phyloP scores from a whole-genome alignment of 2,329 filamentous ascomycete genomes.

The Botrytis squamosa region DNA sequence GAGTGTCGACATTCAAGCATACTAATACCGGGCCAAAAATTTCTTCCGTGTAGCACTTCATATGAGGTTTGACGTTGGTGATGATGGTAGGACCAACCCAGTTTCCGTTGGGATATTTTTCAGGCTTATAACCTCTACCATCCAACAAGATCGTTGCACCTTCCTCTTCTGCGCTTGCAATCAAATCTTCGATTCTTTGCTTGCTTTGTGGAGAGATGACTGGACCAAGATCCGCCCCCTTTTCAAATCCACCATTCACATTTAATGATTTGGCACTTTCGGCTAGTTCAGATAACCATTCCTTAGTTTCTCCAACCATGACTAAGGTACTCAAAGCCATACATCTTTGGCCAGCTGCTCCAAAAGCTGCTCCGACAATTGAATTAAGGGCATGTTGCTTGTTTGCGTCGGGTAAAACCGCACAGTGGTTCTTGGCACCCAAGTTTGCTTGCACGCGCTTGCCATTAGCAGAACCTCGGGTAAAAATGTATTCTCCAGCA shows the following conservation, averaged over 20 bases:
- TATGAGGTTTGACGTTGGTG: constrained; percentile 73
- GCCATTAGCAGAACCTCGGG: constrained; percentile 75
- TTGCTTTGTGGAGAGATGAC: constrained; percentile 80
- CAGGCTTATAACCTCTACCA: constrained; percentile 70
- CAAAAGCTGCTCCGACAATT: constrained; percentile 80
- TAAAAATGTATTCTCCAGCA: constrained; percentile 84
- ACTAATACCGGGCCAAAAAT: constrained; percentile 85
- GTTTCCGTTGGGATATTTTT: constrained; percentile 82
- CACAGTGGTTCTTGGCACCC: constrained; percentile 85
- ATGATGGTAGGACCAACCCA: constrained; percentile 84
- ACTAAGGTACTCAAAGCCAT: constrained; percentile 84
- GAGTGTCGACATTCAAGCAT: constrained; percentile 73
- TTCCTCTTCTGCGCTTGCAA: constrained; percentile 74
- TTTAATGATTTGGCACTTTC: constrained; percentile 70
- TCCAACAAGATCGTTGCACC: constrained; percentile 82
- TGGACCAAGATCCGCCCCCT: constrained; percentile 75
- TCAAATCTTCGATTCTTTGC: constrained; percentile 73
- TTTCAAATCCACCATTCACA: constrained; percentile 79
- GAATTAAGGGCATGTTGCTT: constrained; percentile 88
- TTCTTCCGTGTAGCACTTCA: constrained; percentile 83
- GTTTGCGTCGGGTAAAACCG: constrained; percentile 81
- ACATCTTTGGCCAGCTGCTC: constrained; percentile 80
- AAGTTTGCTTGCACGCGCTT: constrained; percentile 88
- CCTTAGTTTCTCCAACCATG: constrained; percentile 80
- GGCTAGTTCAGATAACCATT: constrained; percentile 76